Base-by-base conservation (phyloP, 2,329 filamentous ascomycete genomes). In the Curvularia sp. region DNA sequence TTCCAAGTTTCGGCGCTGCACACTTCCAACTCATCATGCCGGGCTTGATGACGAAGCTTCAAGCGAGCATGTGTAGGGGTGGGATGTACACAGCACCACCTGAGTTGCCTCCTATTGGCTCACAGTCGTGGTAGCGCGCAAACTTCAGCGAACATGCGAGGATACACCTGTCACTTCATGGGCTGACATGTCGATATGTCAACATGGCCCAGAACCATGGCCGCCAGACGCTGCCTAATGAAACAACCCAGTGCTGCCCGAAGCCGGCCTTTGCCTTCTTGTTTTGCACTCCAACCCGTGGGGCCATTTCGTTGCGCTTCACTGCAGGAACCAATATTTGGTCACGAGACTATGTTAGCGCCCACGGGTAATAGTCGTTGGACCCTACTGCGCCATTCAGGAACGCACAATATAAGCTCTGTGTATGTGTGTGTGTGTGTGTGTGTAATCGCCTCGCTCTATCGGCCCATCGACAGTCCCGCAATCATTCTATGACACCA, bases 1-100 rank as follows among this genome's bases (percentile, higher is more conserved):
- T 51, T 43, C 55, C 61, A 61, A 63, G 60, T 61, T 64, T 48
- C 53, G 32, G 43, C 27, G 53, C 58, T 62, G 63, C 64, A 62
- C 52, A 45, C 53, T 64, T 65, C 66, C 67, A 63, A 61, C 67
- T 66, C 63, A 64, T 58, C 66, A 53, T 23, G 45, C 53, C 49
- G 28, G 49, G 42, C 46, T 53, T 45, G 59, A 66, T 66, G 64
- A 66, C 64, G 61, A 65, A 66, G 64, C 64, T 51, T 41, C 28
- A 54, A 51, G 57, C 49, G 49, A 21, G 50, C 53, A 53, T 42
- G 39, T 55, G 60, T 63, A 55, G 49, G 59, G 50, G 49, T 56
- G 18, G 41, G 36, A 56, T 48, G 45, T 54, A 50, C 46, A 61
- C 50, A 55, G 39, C 57, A 27, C 34, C 57, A 59, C 55, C 38